Evolutionary conservation across 805 yeast species (phyloP), one percentile per base, ranked within the genome.

Genomic region (Yarrowia keelungensis): DNA sequence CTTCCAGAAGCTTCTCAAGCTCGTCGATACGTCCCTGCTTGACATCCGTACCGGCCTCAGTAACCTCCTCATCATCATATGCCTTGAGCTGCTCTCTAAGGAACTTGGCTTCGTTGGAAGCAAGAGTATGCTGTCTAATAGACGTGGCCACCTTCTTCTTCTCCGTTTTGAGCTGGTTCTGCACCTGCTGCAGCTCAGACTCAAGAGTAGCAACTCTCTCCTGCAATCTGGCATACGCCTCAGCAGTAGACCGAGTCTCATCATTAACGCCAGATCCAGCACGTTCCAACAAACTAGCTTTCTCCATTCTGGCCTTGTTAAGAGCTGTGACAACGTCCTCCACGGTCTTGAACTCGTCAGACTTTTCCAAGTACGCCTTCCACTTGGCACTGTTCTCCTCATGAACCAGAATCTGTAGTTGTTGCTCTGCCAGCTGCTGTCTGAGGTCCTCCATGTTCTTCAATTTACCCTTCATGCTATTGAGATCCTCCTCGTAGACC

Each of bases 101-200:
- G 69, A 87, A 81, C 67, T 82, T 85, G 38, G 87, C 82, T 73
- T 89, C 93, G 70, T 85, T 86, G 32, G 79, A 73, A n/a, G 87
- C 83, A 51, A 89, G 77, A 2, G 79, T 73, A 65, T 81, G 81
- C 69, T 87, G 88, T 67, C 84, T 83, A 61, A 85, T 85, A 7
- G 85, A 74, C 68, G 87, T 69, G 1, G 70, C 72, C 67, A 41
- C 75, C 50, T 19, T 72, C 59, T 72, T 79, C 76, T 72, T 83
- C 73, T 78, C 86, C 68, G 73, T 84, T 74, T 75, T 79, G 26
- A 75, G 81, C 75, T 67, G 79, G 71, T 73, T 81, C 79, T 72
- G 69, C 72, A 73, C 16, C 46, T 70, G 61, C 69, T 74, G 42
- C 67, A 69, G 47, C 69, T 79, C 73, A 68, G 58, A 47, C 71